Base-by-base conservation (phyloP, 352 stramenopile species). In the Vaucheria bursata region DNA sequence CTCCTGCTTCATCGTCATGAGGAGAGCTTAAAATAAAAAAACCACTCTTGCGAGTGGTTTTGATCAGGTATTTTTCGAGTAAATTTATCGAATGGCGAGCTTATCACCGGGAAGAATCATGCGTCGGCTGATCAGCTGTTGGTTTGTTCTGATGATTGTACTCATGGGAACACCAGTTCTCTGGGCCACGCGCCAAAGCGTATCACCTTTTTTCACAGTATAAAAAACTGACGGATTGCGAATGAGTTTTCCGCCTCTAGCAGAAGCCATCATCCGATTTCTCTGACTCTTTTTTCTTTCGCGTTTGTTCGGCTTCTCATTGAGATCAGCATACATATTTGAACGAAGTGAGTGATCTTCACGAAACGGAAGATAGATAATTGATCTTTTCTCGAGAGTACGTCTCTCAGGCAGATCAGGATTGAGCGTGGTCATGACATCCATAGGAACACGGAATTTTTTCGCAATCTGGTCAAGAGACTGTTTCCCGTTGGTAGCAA, bases 141-240 rank as follows among this genome's bases (percentile, higher is more conserved):
- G 18, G 25, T 59, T 59, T 59, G 45, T 18, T 18, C 45, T 18
- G 12, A 59, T 25, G 12, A 59, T 18, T 18, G 25, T 25, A 59
- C 25, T 25, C 45, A 59, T 59, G 25, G 45, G 45, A 59, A 59
- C 45, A 25, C 45, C 45, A 25, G 45, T 59, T 59, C 25, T 59
- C 18, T 25, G 45, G 25, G 45, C 45, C 12, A 59, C 25, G 12
- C 25, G 45, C 45, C 45, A 59, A 59, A 59, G 45, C 45, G 45
- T 59, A 59, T 59, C 45, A 25, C 45, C 45, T 59, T 59, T 59
- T 59, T 59, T 59, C 45, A 59, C 45, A 18, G 45, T 59, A 25
- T 59, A 59, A 25, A 59, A 59, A 18, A 18, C 25, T 18, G 12
- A 18, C 25, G 45, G 45, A 25, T 25, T 18, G 45, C 45, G 18